Percentiles rank a stretch among this genome's conserved stretches.
Evolutionary conservation across 2,329 filamentous ascomycete genomes (phyloP).

Genomic region (Penicillium sp.): DNA sequence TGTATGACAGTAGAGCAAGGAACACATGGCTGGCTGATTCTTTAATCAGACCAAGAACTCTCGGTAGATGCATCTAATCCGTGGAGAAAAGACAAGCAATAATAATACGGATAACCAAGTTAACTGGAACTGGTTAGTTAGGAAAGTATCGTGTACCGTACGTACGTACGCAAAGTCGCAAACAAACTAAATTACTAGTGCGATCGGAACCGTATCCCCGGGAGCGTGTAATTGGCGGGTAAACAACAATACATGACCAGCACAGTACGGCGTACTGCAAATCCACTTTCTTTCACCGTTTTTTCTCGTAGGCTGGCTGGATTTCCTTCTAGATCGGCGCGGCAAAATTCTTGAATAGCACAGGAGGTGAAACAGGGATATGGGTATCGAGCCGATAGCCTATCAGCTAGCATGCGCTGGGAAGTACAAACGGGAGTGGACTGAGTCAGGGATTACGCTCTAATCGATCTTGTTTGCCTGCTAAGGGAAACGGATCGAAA

Average conservation of each 20-base stretch:
- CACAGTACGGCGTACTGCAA: background rate
- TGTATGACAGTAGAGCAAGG: background rate
- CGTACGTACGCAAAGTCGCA: background rate
- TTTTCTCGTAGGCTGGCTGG: background rate
- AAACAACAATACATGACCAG: background rate
- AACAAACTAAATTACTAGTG: background rate
- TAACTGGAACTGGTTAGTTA: background rate
- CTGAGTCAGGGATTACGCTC: background rate
- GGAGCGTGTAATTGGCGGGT: background rate
- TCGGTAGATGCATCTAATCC: background rate
- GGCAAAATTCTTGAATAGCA: background rate
- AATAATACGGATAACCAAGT: background rate
- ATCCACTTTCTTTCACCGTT: slow-evolving; percentile 4
- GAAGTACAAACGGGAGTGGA: background rate
- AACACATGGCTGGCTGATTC: background rate
- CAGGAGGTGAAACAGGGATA: background rate
- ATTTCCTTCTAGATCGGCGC: slow-evolving; percentile 3
- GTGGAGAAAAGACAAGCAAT: background rate
- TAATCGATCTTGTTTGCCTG: background rate
- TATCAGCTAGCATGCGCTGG: no score
- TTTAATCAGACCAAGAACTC: background rate
- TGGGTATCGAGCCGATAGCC: background rate
- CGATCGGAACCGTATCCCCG: slow-evolving; percentile 14
- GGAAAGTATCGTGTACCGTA: background rate
- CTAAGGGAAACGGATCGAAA: background rate